A percentile compares a stretch with the other conserved stretches of the same genome.
Evolutionary conservation across 352 stramenopile species (phyloP).

Genomic region (Globisporangium echinulatum): DNA sequence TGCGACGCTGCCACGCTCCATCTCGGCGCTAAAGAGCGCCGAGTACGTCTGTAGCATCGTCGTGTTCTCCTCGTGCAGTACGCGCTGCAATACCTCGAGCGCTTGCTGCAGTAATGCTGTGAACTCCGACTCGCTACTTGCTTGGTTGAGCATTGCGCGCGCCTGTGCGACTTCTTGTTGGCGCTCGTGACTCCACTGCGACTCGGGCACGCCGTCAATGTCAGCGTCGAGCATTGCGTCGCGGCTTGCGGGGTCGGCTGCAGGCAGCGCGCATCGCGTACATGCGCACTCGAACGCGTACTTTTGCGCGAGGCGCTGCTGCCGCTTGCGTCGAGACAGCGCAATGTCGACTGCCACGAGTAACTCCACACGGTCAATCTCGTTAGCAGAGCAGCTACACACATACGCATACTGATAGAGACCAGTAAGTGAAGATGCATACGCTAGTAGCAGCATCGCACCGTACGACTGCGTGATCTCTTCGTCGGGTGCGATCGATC

Average conservation of each 20-base stretch:
- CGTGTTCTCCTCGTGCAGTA: slow-evolving; percentile 41
- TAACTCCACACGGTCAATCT: slow-evolving; percentile 1
- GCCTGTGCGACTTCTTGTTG: slow-evolving; percentile 18
- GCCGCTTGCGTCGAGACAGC: slow-evolving; percentile 35
- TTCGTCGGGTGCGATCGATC: slow-evolving; percentile 31
- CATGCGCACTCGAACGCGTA: slow-evolving; percentile 68
- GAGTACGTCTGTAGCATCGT: slow-evolving; percentile 36
- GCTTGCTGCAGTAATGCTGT: slow-evolving; percentile 13
- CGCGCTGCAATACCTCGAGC: slow-evolving; percentile 17
- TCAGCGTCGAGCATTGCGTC: slow-evolving; percentile 48
- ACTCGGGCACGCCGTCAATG: slow-evolving; percentile 29
- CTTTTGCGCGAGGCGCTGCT: slow-evolving; percentile 34
- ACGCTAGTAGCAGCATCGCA: slow-evolving; percentile 11
- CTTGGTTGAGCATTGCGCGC: background rate
- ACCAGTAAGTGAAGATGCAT: too few species aligned
- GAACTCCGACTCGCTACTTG: background rate
- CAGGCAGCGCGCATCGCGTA: slow-evolving; percentile 27
- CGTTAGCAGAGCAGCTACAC: background rate
- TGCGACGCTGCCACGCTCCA: slow-evolving; percentile 26
- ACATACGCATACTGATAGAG: too few species aligned
- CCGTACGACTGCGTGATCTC: slow-evolving; percentile 68
- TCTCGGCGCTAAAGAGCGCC: slow-evolving; percentile 46
- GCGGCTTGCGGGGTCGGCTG: slow-evolving; percentile 19
- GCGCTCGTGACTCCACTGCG: slow-evolving; percentile 27
- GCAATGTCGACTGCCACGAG: slow-evolving; percentile 46